Conservation (phyloP, 768 basidiomycete species). For the Calocybe indica region DNA sequence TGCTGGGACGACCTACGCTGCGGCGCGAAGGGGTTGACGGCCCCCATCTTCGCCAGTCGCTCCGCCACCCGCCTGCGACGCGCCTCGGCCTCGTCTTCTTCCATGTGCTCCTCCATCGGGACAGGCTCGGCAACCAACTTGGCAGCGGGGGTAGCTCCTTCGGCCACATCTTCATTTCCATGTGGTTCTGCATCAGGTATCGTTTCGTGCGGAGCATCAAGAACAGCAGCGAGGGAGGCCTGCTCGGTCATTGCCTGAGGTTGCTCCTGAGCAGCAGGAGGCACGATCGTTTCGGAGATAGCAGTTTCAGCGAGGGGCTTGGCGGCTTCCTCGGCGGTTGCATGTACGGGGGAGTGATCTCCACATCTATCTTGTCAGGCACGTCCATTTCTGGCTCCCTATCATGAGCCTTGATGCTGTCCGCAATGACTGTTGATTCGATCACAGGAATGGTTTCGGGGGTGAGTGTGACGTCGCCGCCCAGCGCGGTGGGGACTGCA, state of each 20-base stretch:
- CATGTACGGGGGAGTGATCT: not conserved
- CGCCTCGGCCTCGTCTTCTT: slow-evolving; percentile 47
- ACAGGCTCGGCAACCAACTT: slow-evolving; percentile 10
- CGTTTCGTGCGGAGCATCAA: slow-evolving; percentile 1
- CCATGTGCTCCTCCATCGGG: slow-evolving; percentile 38
- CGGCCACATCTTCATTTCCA: slow-evolving; percentile 2
- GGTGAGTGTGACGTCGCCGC: not conserved
- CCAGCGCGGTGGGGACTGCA: slow-evolving; percentile 7
- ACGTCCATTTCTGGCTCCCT: slow-evolving; percentile 14
- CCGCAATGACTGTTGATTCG: slow-evolving; percentile 3
- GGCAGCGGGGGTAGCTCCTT: slow-evolving; percentile 1
- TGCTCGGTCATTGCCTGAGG: not conserved
- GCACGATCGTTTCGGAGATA: not conserved
- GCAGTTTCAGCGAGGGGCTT: not conserved
- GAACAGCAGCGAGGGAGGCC: not conserved
- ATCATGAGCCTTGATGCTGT: slow-evolving; percentile 1
- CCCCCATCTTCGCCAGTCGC: slow-evolving; percentile 62
- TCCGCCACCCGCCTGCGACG: slow-evolving; percentile 56
- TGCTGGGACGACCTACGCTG: slow-evolving; percentile 9
- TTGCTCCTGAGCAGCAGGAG: not conserved
- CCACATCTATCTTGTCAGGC: slow-evolving; percentile 1
- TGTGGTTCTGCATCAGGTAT: not conserved
- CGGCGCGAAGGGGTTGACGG: slow-evolving; percentile 48
- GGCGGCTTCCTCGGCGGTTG: not conserved
- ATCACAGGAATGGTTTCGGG: slow-evolving; percentile 13